Percentiles rank a stretch among this genome's conserved stretches.
Evolutionary conservation across 306 rosid species (phyloP).

Genomic region (Neltuma alba): DNA sequence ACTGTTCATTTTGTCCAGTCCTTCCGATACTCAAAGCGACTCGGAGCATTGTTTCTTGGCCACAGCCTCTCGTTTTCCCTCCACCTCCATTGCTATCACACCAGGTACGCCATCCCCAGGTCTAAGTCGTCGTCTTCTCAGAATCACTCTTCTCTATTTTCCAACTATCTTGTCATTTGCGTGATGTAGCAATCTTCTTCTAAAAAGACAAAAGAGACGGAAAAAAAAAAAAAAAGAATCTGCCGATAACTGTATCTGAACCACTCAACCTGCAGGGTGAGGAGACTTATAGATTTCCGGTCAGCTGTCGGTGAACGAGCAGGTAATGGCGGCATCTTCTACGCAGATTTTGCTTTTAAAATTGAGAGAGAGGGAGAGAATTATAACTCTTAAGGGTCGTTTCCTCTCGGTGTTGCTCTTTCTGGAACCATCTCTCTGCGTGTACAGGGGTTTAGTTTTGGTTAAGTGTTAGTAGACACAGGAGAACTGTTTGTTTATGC

Average conservation of each 20-base stretch:
- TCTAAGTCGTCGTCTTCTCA: neutral
- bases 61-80: neutral
- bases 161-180: neutral
- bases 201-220: too few relatives aligned
- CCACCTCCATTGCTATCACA: neutral
- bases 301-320: neutral
- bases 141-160: neutral
- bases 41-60: neutral
- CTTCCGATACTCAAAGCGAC: neutral
- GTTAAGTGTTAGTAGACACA: neutral
- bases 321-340: neutral
- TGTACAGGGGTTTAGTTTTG: neutral
- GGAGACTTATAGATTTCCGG: neutral
- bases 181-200: neutral
- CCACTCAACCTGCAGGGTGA: constrained; percentile 5
- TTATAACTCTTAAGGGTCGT: neutral
- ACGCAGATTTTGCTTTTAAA: neutral
- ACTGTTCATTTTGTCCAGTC: neutral
- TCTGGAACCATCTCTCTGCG: neutral
- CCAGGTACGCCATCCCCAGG: neutral
- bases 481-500: neutral
- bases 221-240: neutral
- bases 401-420: neutral
- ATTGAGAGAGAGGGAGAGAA: neutral
- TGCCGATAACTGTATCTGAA: neutral